Base-by-base conservation (phyloP, 495 filamentous ascomycete genomes). In the Xylaria sp. region DNA sequence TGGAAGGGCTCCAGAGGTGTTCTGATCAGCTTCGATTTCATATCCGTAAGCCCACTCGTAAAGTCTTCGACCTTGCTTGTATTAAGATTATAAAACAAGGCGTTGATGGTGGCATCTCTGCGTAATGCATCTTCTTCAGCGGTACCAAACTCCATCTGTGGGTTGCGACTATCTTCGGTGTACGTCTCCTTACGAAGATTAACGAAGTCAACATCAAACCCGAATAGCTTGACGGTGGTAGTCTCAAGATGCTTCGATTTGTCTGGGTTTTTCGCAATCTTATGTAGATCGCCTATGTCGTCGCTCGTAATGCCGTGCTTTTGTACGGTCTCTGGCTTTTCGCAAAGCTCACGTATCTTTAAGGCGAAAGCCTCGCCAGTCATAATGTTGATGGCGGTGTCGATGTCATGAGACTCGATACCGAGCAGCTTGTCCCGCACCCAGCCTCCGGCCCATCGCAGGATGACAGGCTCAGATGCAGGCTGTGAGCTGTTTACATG, bases 191-290 rank as follows among this genome's bases (percentile, higher is more conserved):
- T 96, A 48, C 96, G 87, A 68, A 99, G 83, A 78, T 99, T 98
- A 50, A 99, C 96, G 73, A 99, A 87, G 73, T 99, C 96, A 29
- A 98, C 87, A 75, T 98, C 95, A 44, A 97, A 82, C 1, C 93
- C 95, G 71, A 97, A 90, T 40, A 99, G 88, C 72, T 85, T 92
- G 2, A 91, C 95, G 3, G 93, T 97, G 14, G 92, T 93, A 0
- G 97, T 98, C 81, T 97, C 96, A 33, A 99, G 86, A 80, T 99
- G 94, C 82, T 99, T 99, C 21, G 93, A 97, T 81, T 97, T 98
- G 74, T 98, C 96, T 0, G 96, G 97, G 76, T 99, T 98, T 59
- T 90, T 90, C 67, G 92, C 89, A 73, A 97, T 92, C 75, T 90
- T 93, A 76, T 94, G 88, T 59, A 95, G 80, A 67, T 84, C 85